These are phyloP conservation scores for Neurospora sp. DNA, from an alignment of 495 filamentous ascomycete species.

Conservation along the genomic window DNA sequence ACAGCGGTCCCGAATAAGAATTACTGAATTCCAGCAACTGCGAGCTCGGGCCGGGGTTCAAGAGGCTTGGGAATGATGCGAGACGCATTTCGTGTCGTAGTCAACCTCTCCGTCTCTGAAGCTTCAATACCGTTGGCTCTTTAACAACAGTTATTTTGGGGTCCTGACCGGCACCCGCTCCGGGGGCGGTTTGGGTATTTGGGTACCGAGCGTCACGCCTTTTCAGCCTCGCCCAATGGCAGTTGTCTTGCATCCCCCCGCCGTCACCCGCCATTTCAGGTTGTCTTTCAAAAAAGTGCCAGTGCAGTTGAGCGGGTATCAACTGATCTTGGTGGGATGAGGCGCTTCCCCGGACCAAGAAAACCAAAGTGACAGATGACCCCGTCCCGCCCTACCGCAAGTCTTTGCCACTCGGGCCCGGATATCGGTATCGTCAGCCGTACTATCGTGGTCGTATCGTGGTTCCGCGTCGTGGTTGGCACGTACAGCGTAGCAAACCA, in stretches of 20 bases:
- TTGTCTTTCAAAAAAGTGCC: background rate
- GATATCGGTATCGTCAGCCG: background rate
- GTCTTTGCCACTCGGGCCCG: background rate
- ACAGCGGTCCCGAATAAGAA: background rate
- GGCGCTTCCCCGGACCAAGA: background rate
- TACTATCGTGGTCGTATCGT: background rate
- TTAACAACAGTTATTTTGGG: background rate
- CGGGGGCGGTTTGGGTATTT: background rate
- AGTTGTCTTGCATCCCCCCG: background rate
- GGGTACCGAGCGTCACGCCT: background rate
- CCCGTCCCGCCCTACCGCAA: background rate
- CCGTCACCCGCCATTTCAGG: background rate
- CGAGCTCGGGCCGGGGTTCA: background rate
- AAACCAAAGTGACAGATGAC: background rate
- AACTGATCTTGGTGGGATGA: background rate
- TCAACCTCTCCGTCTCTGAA: background rate
- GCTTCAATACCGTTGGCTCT: background rate
- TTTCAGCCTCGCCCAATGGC: background rate
- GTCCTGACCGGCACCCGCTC: background rate
- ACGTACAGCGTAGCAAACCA: background rate
- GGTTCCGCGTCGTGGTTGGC: background rate
- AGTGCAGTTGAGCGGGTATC: background rate
- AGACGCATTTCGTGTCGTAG: background rate
- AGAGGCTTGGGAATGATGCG: background rate
- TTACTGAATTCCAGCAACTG: too few species aligned